Percentiles rank a stretch among this genome's conserved stretches.
These are phyloP conservation scores for Trifolium pratense DNA, from an alignment of 306 rosid species.

Conservation along the genomic window DNA sequence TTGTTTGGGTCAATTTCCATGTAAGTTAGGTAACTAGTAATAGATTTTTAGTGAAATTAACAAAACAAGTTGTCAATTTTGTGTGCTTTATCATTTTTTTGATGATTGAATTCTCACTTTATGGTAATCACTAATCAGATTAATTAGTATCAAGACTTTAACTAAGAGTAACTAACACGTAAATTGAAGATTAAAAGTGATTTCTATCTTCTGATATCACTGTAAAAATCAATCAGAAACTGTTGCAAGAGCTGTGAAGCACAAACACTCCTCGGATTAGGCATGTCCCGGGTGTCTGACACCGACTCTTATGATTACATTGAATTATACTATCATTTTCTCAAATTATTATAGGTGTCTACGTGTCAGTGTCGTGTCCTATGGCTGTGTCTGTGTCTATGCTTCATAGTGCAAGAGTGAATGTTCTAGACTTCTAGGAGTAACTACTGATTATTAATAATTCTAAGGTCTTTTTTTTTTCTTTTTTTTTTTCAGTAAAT, in stretches of 20 bases:
- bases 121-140: conserved; percentile 1
- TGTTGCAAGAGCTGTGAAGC: conserved; percentile 16
- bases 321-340: no score
- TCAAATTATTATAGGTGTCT: no score
- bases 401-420: conserved; percentile 12
- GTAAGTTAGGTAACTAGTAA: conserved; percentile 3
- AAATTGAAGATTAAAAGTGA: conserved; percentile 27
- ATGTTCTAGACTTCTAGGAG: not conserved
- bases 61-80: conserved; percentile 14
- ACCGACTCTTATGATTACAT: no score
- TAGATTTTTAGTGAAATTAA: conserved; percentile 27
- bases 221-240: conserved; percentile 16
- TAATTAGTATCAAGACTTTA: conserved; percentile 4
- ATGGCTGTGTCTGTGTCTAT: no score
- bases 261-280: no score
- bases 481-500: no score
- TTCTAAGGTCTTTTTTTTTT: not conserved
- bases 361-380: no score
- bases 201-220: conserved; percentile 17
- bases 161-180: conserved; percentile 12
- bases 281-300: no score
- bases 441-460: not conserved
- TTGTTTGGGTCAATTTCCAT: conserved; percentile 34
- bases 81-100: not conserved
- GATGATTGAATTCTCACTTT: conserved; percentile 18